phyloP scores from a whole-genome alignment of 805 yeast genomes.

The Kluyveromyces aestuarii region DNA sequence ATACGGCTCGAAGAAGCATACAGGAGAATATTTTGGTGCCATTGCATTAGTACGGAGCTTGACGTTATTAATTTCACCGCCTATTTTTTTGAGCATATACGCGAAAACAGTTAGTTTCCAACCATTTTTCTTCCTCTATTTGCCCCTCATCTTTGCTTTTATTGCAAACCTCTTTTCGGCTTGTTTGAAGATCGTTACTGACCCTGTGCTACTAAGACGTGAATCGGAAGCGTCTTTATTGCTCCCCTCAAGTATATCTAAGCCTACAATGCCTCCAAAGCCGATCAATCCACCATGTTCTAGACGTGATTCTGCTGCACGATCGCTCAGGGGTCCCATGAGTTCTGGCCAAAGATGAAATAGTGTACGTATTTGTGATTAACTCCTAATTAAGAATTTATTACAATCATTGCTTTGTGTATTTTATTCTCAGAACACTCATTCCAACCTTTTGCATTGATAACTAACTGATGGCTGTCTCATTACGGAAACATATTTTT shows the following conservation, averaged over 20 bases:
- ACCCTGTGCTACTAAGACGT: slow-evolving; percentile 11
- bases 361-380: neutral
- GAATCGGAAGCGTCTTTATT: slow-evolving; percentile 9
- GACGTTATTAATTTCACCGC: slow-evolving; percentile 40
- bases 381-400: too few species aligned
- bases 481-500: too few species aligned
- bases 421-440: too few species aligned
- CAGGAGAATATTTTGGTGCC: slow-evolving; percentile 71
- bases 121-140: slow-evolving; percentile 32
- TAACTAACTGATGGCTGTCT: too few species aligned
- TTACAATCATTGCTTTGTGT: too few species aligned
- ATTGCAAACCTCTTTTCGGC: slow-evolving; percentile 11
- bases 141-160: slow-evolving; percentile 16
- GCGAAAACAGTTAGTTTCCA: slow-evolving; percentile 31
- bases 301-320: neutral
- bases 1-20: slow-evolving; percentile 46
- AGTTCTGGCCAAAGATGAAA: neutral
- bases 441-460: too few species aligned
- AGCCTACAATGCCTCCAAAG: neutral
- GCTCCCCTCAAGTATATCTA: neutral
- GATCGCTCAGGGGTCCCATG: neutral
- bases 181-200: slow-evolving; percentile 14
- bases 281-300: neutral
- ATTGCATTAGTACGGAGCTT: slow-evolving; percentile 49
- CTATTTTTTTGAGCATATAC: slow-evolving; percentile 39